Base-by-base conservation (phyloP, 2,329 filamentous ascomycete species). In the Mycosphaerella sp. region DNA sequence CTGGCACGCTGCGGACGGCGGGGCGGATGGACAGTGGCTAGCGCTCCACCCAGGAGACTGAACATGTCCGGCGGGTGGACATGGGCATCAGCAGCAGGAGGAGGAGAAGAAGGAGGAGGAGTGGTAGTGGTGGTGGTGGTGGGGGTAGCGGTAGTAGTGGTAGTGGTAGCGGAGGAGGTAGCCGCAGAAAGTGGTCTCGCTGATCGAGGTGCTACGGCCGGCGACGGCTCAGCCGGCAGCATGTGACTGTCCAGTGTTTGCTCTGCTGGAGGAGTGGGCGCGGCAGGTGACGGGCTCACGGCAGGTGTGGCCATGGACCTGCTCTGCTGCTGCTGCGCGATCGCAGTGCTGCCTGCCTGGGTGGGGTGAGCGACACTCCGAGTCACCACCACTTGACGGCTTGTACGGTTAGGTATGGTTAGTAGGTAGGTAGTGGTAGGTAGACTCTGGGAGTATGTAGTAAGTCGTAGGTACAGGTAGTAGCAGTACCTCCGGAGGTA, bases 21-120 rank as follows among this genome's bases (percentile, higher is more conserved):
- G 29, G n/a, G 38, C 2, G 42, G 40, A 48, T 43, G 57, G 14
- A 59, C 50, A 4, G 66, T 64, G 32, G 64, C 64, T 14, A 67
- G 61, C 21, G 63, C 63, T 42, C 64, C 64, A 32, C 62, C 65
- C 17, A 64, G 62, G 14, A 66, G 56, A 34, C 62, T 44, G 45
- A 66, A 61, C 61, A 68, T 62, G 42, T 45, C 59, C 44, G 45
- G 51, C 43, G 34, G 55, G 8, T 44, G 12, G 26, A 26, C 26
- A 26, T 26, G 26, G 26, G 26, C 26, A 26, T 26, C 26, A 26
- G 26, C 26, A 17, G 14, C 14, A 17, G 14, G 14, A 17, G 14
- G 1, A 17, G 14, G 14, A 17, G 14, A 17, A 17, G 14, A 17
- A 17, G 14, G 14, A 17, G 14, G 14, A 17, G 14, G 14, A 17